Evolutionary conservation across 2,329 filamentous ascomycete species (phyloP), one percentile per base, ranked within the genome.

Genomic region (Polytolypa hystricis): DNA sequence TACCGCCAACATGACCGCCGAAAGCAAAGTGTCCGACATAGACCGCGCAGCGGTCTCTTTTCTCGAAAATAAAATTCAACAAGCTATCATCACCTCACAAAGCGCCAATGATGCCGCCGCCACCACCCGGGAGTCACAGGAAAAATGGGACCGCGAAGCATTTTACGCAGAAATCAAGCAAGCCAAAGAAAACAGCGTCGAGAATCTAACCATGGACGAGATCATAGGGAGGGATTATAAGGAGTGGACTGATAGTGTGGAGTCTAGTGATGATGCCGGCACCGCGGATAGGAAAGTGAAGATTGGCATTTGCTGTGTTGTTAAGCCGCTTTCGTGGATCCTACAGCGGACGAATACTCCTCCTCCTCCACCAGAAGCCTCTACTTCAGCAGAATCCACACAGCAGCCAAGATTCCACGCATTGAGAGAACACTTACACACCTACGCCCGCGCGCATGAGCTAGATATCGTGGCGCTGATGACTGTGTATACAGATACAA

Each of bases 151-250:
- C 37, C 57, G 68, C 17, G 54, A 61, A 8, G 46, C 44, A 5
- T 75, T 77, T 50, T 77, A 69, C 52, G 41, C 61, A 1, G 54
- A 66, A 36, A 64, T 79, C 21, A 59, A 66, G 17, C 47, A 60
- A 14, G 70, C 74, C 2, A 79, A 78, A 53, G 60, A 64, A 30
- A 63, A 75, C 40, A 70, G 61, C 29, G 51, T 79, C 25, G 66
- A 67, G 27, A 53, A 63, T 2, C 53, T 80, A 16, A 64, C 58
- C 8, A 49, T 76, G 41, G 53, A 65, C 2, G 75, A 78, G 47
- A 68, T 77, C 14, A 53, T 79, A 39, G 64, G 67, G 26, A 73
- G 77, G 42, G 75, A 80, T 51, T 80, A 77, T 50, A 80, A 80
- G 53, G 61, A 71, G 34, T 80, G 75, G 75, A 61, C 60, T 1